Percentiles rank a stretch among this genome's conserved stretches.
phyloP scores from a whole-genome alignment of 176 grass and related monocot genomes.

The Carex myosuroides region DNA sequence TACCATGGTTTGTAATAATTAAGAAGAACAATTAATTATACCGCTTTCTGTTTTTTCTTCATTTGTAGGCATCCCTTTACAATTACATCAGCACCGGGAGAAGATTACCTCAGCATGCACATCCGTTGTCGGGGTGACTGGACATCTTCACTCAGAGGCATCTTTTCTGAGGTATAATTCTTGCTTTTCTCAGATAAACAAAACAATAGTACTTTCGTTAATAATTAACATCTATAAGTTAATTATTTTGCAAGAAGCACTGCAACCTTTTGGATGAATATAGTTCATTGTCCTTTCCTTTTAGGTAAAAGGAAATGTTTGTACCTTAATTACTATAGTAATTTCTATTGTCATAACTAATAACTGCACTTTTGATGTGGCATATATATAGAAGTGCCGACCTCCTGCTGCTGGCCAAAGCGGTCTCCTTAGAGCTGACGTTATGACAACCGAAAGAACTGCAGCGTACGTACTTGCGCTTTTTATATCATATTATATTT shows the following conservation, averaged over 20 bases:
- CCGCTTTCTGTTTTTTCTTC: neutral
- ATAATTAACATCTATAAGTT: neutral
- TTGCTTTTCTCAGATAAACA: neutral
- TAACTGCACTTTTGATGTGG: neutral
- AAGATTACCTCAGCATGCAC: constrained; percentile 88
- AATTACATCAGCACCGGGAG: constrained; percentile 85
- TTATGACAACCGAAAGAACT: constrained; percentile 24
- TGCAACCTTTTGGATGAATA: neutral
- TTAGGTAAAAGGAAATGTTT: neutral
- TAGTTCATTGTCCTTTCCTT: neutral
- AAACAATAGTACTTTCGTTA: neutral
- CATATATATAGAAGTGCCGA: constrained; percentile 42
- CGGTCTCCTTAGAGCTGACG: constrained; percentile 61
- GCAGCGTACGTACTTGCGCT: constrained; percentile 19
- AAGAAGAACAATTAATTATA: neutral
- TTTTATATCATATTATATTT: neutral
- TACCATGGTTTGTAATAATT: neutral
- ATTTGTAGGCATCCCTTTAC: constrained; percentile 79
- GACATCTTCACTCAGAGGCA: constrained; percentile 51
- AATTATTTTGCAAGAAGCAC: neutral
- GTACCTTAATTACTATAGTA: neutral
- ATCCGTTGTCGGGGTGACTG: constrained; percentile 86
- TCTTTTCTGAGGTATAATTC: constrained; percentile 50
- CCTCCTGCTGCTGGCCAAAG: constrained; percentile 56
- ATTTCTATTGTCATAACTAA: neutral